Conservation (phyloP, 495 filamentous ascomycete genomes). For the Penicillium ucsense region DNA sequence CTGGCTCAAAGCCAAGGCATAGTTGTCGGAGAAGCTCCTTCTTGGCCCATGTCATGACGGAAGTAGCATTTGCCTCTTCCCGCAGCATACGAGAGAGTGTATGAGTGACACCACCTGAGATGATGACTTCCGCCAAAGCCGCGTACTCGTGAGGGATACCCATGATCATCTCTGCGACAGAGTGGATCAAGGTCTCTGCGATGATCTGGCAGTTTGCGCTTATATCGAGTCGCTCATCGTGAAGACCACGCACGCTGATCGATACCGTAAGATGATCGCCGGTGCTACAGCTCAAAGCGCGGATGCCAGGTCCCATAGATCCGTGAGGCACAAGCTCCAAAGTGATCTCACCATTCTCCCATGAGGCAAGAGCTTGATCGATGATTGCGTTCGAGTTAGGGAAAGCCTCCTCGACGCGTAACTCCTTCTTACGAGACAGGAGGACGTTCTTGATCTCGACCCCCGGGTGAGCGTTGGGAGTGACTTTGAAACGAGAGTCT, state of each 20-base stretch:
- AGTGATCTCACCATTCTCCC: slow-evolving; percentile 33
- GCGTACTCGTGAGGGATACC: slow-evolving; percentile 43
- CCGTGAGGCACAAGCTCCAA: slow-evolving; percentile 38
- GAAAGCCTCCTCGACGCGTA: slow-evolving; percentile 35
- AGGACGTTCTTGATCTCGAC: slow-evolving; percentile 37
- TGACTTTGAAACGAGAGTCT: slow-evolving; percentile 25
- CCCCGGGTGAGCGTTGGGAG: slow-evolving; percentile 36
- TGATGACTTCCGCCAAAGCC: slow-evolving; percentile 35
- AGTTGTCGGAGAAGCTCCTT: slow-evolving; percentile 33
- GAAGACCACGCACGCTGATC: slow-evolving; percentile 31
- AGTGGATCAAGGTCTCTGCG: slow-evolving; percentile 47
- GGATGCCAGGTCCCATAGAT: slow-evolving; percentile 31
- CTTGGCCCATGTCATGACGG: slow-evolving; percentile 32
- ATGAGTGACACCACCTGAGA: slow-evolving; percentile 30
- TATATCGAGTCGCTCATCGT: slow-evolving; percentile 31
- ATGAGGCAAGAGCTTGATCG: slow-evolving; percentile 25
- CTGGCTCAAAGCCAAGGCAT: slow-evolving; percentile 33
- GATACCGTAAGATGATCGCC: slow-evolving; percentile 27
- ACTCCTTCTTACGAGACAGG: slow-evolving; percentile 22
- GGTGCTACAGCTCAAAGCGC: slow-evolving; percentile 37
- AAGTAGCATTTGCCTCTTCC: slow-evolving; percentile 23
- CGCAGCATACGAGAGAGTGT: slow-evolving; percentile 29
- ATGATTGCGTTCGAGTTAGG: slow-evolving; percentile 33
- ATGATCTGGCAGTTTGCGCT: slow-evolving; percentile 39
- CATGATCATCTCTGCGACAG: slow-evolving; percentile 39